These are phyloP conservation scores for Chaetomium strumarium DNA, from an alignment of 2,329 filamentous ascomycete species.

Conservation along the genomic window DNA sequence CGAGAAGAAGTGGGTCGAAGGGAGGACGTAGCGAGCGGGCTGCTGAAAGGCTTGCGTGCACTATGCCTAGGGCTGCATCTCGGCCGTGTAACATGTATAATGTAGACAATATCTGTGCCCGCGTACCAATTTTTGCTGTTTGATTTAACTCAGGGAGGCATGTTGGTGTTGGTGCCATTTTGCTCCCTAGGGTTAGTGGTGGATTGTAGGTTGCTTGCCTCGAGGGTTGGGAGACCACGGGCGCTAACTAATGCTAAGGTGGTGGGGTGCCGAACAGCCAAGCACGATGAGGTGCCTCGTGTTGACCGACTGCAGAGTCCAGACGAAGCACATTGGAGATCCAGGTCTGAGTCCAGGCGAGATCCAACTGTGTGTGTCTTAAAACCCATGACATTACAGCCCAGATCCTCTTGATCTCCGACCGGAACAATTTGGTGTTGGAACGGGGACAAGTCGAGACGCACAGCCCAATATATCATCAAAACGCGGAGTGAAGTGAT, in stretches of 20 bases:
- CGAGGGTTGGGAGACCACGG: background rate
- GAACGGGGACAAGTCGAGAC: background rate
- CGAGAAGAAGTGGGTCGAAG: constrained; percentile 27
- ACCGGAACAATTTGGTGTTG: no score
- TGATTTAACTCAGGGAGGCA: background rate
- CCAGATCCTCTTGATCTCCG: no score
- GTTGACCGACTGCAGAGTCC: background rate
- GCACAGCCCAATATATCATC: background rate
- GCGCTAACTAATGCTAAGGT: background rate
- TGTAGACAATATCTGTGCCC: constrained; percentile 16
- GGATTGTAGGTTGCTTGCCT: background rate
- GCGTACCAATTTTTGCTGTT: background rate
- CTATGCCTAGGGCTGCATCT: background rate
- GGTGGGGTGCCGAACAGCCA: background rate
- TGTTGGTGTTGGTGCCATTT: background rate
- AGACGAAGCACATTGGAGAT: no score
- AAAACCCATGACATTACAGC: no score
- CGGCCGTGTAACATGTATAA: constrained; percentile 22
- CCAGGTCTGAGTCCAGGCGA: no score
- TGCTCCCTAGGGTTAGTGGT: background rate
- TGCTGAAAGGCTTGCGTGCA: background rate
- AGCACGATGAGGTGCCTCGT: background rate
- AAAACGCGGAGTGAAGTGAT: background rate
- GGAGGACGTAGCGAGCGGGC: constrained; percentile 12
- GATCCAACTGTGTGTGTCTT: no score